These are phyloP conservation scores for Coffea canephora DNA, from an alignment of 257 asterid genomes.

Conservation along the genomic window DNA sequence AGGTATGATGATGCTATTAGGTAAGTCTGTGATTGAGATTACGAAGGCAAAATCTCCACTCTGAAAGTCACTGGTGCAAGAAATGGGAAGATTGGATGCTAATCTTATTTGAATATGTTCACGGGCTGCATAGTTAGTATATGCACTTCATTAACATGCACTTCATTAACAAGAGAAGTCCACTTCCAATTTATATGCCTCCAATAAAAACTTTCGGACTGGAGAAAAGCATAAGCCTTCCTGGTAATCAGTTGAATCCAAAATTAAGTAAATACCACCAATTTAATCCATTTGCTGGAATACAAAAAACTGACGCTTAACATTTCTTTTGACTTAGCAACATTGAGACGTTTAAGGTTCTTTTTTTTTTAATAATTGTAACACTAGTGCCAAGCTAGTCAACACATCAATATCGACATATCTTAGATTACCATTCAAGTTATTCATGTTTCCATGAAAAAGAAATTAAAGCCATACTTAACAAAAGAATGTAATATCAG, in stretches of 20 bases:
- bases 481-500: no score
- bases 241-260: not conserved
- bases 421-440: not conserved
- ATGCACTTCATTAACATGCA: not conserved
- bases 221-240: constrained; percentile 1
- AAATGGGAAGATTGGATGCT: not conserved
- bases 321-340: not conserved
- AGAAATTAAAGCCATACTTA: not conserved
- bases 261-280: not conserved
- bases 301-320: not conserved
- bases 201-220: not conserved
- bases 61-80: not conserved
- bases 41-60: not conserved
- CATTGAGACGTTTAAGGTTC: not conserved
- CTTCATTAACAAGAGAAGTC: not conserved
- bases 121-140: not conserved
- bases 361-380: not conserved
- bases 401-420: not conserved
- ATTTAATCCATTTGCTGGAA: not conserved
- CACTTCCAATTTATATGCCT: not conserved
- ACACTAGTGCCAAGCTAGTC: not conserved
- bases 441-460: not conserved
- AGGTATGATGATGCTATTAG: not conserved
- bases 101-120: not conserved
- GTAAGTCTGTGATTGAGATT: not conserved